Evolutionary conservation across 148 eudicot species (phyloP).

Genomic region (Nepenthes gracilis): DNA sequence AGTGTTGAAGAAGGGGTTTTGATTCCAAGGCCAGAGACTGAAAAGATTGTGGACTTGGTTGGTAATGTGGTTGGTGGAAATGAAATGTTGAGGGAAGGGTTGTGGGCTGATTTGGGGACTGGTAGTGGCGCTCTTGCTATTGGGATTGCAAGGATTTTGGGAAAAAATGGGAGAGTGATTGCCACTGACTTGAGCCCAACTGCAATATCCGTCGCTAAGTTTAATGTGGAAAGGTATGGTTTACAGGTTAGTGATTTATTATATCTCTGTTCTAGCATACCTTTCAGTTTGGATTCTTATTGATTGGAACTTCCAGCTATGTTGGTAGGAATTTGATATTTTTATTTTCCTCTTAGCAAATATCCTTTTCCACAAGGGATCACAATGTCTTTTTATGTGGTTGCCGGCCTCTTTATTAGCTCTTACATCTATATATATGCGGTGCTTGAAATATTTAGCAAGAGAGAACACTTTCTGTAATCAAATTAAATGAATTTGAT

Average conservation of each 20-base stretch:
- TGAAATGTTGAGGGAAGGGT: slow-evolving; percentile 39
- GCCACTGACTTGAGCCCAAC: slow-evolving; percentile 72
- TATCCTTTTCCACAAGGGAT: too few relatives aligned
- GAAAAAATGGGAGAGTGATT: slow-evolving; percentile 47
- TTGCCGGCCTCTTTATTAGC: too few relatives aligned
- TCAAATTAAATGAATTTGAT: too few relatives aligned
- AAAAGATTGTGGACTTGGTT: slow-evolving; percentile 64
- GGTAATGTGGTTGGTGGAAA: slow-evolving; percentile 24
- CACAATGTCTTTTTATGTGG: too few relatives aligned
- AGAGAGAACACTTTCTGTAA: too few relatives aligned
- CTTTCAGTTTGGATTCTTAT: not conserved
- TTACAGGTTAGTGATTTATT: slow-evolving; percentile 55
- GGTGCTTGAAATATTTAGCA: too few relatives aligned
- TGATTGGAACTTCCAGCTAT: too few relatives aligned
- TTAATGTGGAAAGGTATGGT: slow-evolving; percentile 74
- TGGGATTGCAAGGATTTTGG: slow-evolving; percentile 64
- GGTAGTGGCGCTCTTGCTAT: slow-evolving; percentile 96
- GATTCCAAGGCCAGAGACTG: slow-evolving; percentile 93
- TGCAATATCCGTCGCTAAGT: slow-evolving; percentile 65
- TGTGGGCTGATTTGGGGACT: slow-evolving; percentile 96
- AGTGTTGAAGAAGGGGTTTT: slow-evolving; percentile 87
- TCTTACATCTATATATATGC: too few relatives aligned
- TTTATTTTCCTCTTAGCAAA: too few relatives aligned
- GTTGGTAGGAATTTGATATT: too few relatives aligned
- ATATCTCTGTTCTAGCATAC: not conserved